Percentiles rank a stretch among this genome's conserved stretches.
Evolutionary conservation across 2,329 filamentous ascomycete species (phyloP).

Genomic region (Byssochlamys sp.): DNA sequence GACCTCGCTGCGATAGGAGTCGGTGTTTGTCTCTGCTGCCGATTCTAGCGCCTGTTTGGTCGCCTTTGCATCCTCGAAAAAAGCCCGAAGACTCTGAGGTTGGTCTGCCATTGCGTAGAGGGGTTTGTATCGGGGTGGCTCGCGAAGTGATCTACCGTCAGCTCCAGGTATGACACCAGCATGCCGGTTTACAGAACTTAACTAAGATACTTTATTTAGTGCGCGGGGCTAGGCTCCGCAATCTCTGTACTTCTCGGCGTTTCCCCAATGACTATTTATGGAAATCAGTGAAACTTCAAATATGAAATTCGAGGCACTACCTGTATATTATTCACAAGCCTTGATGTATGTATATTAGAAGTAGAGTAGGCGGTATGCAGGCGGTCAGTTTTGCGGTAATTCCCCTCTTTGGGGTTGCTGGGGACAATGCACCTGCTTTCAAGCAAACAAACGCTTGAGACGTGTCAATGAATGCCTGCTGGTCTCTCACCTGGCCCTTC

Average conservation of each 20-base stretch:
- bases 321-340: background rate
- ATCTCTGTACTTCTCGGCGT: background rate
- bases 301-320: background rate
- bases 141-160: constrained; percentile 4
- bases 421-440: background rate
- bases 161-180: background rate
- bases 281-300: background rate
- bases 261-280: background rate
- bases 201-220: background rate
- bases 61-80: constrained; percentile 48
- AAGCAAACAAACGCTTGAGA: background rate
- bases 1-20: constrained; percentile 59
- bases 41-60: constrained; percentile 51
- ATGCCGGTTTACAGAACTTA: background rate
- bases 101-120: constrained; percentile 33
- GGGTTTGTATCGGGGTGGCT: background rate
- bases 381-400: background rate
- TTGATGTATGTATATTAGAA: background rate
- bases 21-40: constrained; percentile 55
- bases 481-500: background rate
- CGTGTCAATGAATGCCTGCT: background rate
- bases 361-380: background rate
- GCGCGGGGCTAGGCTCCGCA: background rate
- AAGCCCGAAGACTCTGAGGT: constrained; percentile 45
- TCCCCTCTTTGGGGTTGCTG: background rate